These are phyloP conservation scores for Floccularia luteovirens DNA, from an alignment of 768 basidiomycete species.

Conservation along the genomic window DNA sequence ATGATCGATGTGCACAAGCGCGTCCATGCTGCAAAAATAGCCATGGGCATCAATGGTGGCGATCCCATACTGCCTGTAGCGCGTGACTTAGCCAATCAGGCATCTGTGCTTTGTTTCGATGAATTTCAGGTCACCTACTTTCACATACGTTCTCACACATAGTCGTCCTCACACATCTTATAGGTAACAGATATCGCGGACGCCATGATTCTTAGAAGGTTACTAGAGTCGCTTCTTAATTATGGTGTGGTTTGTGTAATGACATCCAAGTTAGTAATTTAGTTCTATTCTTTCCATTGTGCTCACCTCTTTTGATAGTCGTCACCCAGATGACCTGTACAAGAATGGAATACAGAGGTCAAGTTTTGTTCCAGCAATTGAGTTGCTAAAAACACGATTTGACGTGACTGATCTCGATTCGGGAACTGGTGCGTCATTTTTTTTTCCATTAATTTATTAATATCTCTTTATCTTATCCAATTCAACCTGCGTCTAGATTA, in stretches of 20 bases:
- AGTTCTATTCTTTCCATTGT: not conserved
- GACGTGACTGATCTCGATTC: constrained; percentile 91
- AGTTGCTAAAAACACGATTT: constrained; percentile 82
- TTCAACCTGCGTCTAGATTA: too few species aligned
- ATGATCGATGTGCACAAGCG: constrained; percentile 99
- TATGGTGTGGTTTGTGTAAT: constrained; percentile 92
- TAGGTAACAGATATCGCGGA: constrained; percentile 96
- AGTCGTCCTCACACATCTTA: constrained; percentile 1
- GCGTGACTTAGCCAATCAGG: constrained; percentile 76
- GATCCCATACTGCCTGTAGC: constrained; percentile 88
- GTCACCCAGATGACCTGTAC: constrained; percentile 95
- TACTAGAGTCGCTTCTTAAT: constrained; percentile 80
- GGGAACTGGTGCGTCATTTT: constrained; percentile 64
- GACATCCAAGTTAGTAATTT: constrained; percentile 82
- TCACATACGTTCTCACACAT: not conserved
- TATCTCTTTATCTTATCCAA: constrained; percentile 1
- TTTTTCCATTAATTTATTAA: constrained; percentile 4
- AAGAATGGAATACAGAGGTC: constrained; percentile 97
- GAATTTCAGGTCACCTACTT: constrained; percentile 92
- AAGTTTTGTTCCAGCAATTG: constrained; percentile 92
- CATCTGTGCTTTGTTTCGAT: constrained; percentile 88
- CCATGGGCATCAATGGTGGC: constrained; percentile 58
- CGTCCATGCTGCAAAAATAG: constrained; percentile 72
- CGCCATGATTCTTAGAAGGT: constrained; percentile 92
- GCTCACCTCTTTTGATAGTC: constrained; percentile 38